Conservation (phyloP, 2,329 filamentous ascomycete species). For the Epichloe festucae region DNA sequence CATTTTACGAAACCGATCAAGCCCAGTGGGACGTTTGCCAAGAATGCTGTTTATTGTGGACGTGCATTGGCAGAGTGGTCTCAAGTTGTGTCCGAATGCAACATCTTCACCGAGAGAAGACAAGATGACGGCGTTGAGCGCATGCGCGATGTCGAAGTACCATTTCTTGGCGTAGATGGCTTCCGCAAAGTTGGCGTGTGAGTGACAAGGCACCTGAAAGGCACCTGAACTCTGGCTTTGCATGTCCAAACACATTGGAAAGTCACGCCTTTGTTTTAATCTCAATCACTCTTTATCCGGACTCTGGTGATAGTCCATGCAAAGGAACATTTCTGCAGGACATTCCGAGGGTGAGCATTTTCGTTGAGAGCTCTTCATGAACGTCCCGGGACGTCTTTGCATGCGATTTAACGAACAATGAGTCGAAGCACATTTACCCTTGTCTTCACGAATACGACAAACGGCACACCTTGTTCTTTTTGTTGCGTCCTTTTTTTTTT, state of each 20-base stretch:
- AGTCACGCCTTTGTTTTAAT: neutral
- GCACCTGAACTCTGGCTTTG: neutral
- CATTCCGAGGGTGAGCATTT: neutral
- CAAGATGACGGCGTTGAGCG: conserved; percentile 58
- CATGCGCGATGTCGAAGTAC: conserved; percentile 53
- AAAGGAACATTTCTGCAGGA: neutral
- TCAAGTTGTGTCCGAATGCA: conserved; percentile 62
- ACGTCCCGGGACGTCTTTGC: neutral
- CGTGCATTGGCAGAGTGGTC: conserved; percentile 69
- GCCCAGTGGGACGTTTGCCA: conserved; percentile 31
- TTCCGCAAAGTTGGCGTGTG: conserved; percentile 17
- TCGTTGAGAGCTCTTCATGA: neutral
- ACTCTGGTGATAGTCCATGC: neutral
- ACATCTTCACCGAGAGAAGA: conserved; percentile 67
- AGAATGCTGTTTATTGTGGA: conserved; percentile 49
- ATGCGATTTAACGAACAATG: neutral
- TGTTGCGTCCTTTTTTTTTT: neutral
- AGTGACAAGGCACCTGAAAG: neutral
- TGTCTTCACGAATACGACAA: neutral
- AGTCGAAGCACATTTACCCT: neutral
- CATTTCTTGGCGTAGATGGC: conserved; percentile 27
- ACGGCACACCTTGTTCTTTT: neutral
- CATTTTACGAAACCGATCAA: conserved; percentile 29
- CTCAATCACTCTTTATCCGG: neutral
- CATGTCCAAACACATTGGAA: neutral